A percentile compares a stretch with the other conserved stretches of the same genome.
These are phyloP conservation scores for Trichocomaceae sp. DNA, from an alignment of 2,329 filamentous ascomycete genomes.

Conservation along the genomic window DNA sequence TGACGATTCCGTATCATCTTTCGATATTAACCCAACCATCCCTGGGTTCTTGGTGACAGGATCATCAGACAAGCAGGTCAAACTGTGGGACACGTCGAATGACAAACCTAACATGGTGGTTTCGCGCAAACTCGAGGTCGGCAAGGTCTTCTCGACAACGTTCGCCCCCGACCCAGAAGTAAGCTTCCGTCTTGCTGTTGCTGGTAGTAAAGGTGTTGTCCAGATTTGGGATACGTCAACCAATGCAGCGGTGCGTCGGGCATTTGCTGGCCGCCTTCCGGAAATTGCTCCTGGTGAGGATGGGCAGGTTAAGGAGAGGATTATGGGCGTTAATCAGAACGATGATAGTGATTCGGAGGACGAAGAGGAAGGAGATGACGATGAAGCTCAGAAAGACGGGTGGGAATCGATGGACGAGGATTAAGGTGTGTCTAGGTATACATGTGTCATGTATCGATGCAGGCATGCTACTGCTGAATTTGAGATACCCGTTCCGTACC, in stretches of 20 bases:
- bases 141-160: slow-evolving; percentile 83
- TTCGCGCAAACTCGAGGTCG: slow-evolving; percentile 83
- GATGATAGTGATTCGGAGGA: slow-evolving; percentile 61
- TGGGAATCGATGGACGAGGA: slow-evolving; percentile 54
- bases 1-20: slow-evolving; percentile 82
- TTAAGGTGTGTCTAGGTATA: slow-evolving; percentile 19
- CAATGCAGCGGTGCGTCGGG: slow-evolving; percentile 75
- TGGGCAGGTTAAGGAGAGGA: slow-evolving; percentile 62
- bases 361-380: slow-evolving; percentile 51
- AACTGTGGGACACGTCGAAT: slow-evolving; percentile 86
- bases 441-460: neutral
- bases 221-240: slow-evolving; percentile 97
- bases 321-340: slow-evolving; percentile 60
- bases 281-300: slow-evolving; percentile 45
- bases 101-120: slow-evolving; percentile 84
- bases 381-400: slow-evolving; percentile 41
- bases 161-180: slow-evolving; percentile 90
- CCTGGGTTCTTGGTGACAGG: slow-evolving; percentile 91
- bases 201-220: slow-evolving; percentile 85
- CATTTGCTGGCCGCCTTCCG: slow-evolving; percentile 69
- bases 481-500: slow-evolving; percentile 7
- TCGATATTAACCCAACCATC: slow-evolving; percentile 83
- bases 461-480: neutral
- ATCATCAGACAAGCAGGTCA: slow-evolving; percentile 89
- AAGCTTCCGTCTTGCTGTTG: slow-evolving; percentile 84